Evolutionary conservation across 2,329 filamentous ascomycete species (phyloP), one percentile per base, ranked within the genome.

Genomic region (Pyrenophora teres): DNA sequence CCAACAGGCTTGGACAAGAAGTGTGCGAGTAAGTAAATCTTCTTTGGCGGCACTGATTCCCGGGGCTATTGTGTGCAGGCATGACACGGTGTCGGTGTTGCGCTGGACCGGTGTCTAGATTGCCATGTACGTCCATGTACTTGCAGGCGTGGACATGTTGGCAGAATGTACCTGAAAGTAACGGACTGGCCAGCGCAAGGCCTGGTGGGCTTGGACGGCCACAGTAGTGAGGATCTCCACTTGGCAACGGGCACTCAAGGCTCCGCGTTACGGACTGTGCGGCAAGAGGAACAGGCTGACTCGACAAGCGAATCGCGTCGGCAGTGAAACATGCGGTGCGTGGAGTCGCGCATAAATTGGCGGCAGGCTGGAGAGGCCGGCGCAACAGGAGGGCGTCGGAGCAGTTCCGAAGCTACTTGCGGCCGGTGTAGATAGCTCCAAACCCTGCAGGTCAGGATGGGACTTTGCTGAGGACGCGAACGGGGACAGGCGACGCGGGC

Each of bases 201-300:
- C 18, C 31, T 48, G 49, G 39, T 39, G 46, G 51, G 45, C 54
- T 56, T 53, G 31, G 58, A 56, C 56, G 62, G 65, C 67, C 50
- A 63, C 54, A 62, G 66, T 56, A 57, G 21, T 46, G 60, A 60
- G 59, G 61, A 62, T 59, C 56, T 51, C 53, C 56, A 52, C 65
- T 69, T 63, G 65, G 65, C 65, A 68, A 65, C 59, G 54, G 60
- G 57, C 54, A 46, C 42, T 44, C 43, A 46, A 52, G 40, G 46
- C 53, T 40, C 42, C 46, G 59, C 52, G 56, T 54, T 58, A 57
- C 52, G 54, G 54, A 40, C 21, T 44, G 37, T 33, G 55, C 47
- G 41, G 47, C 45, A 56, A 42, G 40, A 39, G 45, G 51, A 52
- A 54, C 55, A 52, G 38, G 39, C 46, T 52, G 56, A 57, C 52